Conservation (phyloP, 129 eudicot genomes). For the Pseudognaphalium luteoalbum region DNA sequence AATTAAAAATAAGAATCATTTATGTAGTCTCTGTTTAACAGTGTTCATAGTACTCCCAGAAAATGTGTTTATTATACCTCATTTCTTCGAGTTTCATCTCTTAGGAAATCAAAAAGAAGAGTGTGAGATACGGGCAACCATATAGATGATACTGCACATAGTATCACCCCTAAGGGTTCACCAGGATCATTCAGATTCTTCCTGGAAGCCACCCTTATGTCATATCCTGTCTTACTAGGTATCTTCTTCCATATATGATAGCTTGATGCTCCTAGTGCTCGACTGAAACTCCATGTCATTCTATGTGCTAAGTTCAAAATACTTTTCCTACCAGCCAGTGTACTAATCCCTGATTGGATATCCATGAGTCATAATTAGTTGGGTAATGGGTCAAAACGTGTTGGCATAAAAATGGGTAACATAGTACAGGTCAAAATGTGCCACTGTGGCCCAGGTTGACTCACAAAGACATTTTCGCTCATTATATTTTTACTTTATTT, state of each 20-base stretch:
- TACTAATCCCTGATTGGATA: slow-evolving; percentile 59
- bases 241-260: slow-evolving; percentile 72
- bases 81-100: slow-evolving; percentile 76
- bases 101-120: slow-evolving; percentile 68
- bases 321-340: slow-evolving; percentile 92
- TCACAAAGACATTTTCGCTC: no score
- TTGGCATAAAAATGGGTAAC: neutral
- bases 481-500: no score
- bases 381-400: neutral
- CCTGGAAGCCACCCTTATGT: slow-evolving; percentile 75
- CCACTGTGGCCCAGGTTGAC: neutral
- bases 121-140: slow-evolving; percentile 84
- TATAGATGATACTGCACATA: slow-evolving; percentile 82
- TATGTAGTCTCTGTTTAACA: neutral
- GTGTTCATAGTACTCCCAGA: neutral
- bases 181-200: slow-evolving; percentile 87
- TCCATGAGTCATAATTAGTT: neutral
- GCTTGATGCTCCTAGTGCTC: slow-evolving; percentile 85
- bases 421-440: neutral
- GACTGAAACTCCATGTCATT: slow-evolving; percentile 78
- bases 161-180: slow-evolving; percentile 82
- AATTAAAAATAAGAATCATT: neutral
- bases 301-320: slow-evolving; percentile 79
- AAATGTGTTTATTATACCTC: slow-evolving; percentile 50
- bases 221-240: slow-evolving; percentile 69